Percentiles rank a stretch among this genome's conserved stretches.
Conservation (phyloP, 768 basidiomycete species). For the Naganishia antarctica region DNA sequence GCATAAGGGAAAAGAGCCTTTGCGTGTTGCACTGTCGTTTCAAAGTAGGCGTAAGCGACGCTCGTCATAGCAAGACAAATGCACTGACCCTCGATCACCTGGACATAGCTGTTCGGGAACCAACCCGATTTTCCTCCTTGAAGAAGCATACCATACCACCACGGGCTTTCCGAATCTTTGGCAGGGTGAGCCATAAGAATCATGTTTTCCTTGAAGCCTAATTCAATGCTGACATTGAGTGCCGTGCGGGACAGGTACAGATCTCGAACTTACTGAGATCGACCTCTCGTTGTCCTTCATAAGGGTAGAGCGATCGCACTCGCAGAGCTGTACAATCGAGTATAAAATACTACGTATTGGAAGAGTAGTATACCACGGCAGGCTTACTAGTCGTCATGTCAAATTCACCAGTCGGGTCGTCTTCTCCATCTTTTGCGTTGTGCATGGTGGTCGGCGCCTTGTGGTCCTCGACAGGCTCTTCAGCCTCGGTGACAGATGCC, state of each 20-base stretch:
- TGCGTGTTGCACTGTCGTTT: conserved; percentile 58
- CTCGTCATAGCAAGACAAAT: background rate
- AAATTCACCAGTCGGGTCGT: conserved; percentile 51
- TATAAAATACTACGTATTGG: background rate
- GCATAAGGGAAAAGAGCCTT: conserved; percentile 75
- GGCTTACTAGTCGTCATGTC: conserved; percentile 48
- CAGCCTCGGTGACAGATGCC: conserved; percentile 30
- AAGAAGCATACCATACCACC: conserved; percentile 81
- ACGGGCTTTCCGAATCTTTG: conserved; percentile 70
- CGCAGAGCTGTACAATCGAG: conserved; percentile 57
- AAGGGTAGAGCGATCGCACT: conserved; percentile 75
- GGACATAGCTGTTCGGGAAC: conserved; percentile 85
- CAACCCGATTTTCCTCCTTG: conserved; percentile 69
- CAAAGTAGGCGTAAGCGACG: background rate
- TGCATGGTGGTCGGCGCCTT: conserved; percentile 10
- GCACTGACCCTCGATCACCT: conserved; percentile 64
- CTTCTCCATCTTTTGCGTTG: conserved; percentile 44
- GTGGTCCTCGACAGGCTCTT: conserved; percentile 11
- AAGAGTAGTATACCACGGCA: background rate
- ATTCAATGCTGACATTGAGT: background rate
- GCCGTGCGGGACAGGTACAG: no score
- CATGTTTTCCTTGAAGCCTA: conserved; percentile 75
- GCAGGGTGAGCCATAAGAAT: conserved; percentile 78
- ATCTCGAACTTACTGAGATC: conserved; percentile 73
- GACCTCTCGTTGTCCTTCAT: conserved; percentile 77